Base-by-base conservation (phyloP, 2,329 filamentous ascomycete genomes). In the Moelleriella libera region DNA sequence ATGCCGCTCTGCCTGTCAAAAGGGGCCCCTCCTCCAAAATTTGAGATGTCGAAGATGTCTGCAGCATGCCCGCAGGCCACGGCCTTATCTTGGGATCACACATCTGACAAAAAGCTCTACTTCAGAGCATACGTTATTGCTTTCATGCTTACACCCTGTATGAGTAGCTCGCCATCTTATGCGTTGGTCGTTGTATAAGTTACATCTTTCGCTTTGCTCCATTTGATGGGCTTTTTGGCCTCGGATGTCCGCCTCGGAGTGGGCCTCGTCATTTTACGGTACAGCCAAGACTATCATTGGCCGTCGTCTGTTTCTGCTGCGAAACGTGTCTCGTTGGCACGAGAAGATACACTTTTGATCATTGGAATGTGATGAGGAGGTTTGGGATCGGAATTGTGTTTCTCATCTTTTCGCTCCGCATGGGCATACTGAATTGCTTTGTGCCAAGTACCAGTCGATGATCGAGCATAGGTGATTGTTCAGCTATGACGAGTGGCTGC, bases 91-190 rank as follows among this genome's bases (percentile, higher is more conserved):
- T 42, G 30, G 44, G 41, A 31, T 21, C 40, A 14, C 7, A n/a
- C 46, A 45, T 41, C 34, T 41, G 31, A 44, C 40, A 45, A 48
- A 51, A 50, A 55, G 53, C 54, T 53, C 54, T 53, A 55, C 48
- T 40, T 37, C 53, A 44, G 53, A 60, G 55, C 56, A 63, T 62
- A 51, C 48, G 44, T 58, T 58, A 58, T 60, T 56, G 57, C 51
- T 56, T 53, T 59, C 52, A 63, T 59, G 52, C 47, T 61, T 64
- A 63, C 50, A 49, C 49, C 55, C 51, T 61, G 52, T 57, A 62
- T 60, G 53, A 52, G 48, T 58, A 56, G 49, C 51, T 45, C 47
- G 47, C 47, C 49, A 54, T 48, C 48, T 48, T 44, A 46, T 47
- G 42, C 44, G 47, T 45, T 50, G 46, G 52, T 46, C 48, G 45